These are phyloP conservation scores for Suhomyces bokatorum DNA, from an alignment of 1,139 yeast species.

Conservation along the genomic window DNA sequence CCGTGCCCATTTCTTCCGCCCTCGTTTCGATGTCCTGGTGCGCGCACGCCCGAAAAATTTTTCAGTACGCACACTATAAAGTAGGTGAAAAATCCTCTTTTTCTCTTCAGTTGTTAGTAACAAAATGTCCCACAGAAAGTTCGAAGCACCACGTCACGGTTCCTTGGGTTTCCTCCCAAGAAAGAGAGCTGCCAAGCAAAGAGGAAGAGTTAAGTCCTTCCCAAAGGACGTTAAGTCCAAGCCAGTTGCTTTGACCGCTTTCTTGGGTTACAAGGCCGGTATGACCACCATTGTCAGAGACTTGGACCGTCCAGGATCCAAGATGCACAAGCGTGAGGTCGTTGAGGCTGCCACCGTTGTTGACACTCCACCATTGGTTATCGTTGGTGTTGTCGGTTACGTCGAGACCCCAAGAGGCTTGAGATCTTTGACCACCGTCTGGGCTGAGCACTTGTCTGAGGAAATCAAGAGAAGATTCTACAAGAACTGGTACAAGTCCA, in stretches of 20 bases:
- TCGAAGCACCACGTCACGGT: conserved; percentile 99
- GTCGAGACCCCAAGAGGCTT: conserved; percentile 99
- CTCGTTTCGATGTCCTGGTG: neutral
- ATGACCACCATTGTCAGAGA: conserved; percentile 99
- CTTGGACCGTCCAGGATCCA: conserved; percentile 99
- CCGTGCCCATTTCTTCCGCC: no score
- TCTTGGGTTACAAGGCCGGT: conserved; percentile 99
- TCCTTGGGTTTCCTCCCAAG: conserved; percentile 99
- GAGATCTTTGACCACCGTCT: conserved; percentile 98
- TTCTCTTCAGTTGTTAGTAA: conserved; percentile 28
- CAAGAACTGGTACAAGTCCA: conserved; percentile 99
- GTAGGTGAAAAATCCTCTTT: conserved; percentile 11
- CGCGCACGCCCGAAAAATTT: conserved; percentile 20
- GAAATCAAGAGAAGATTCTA: conserved; percentile 99
- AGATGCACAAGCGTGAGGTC: conserved; percentile 99
- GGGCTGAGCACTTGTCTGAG: conserved; percentile 99
- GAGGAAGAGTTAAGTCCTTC: conserved; percentile 99
- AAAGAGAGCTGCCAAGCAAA: conserved; percentile 98
- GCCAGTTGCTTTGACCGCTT: conserved; percentile 99
- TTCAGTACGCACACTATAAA: conserved; percentile 14
- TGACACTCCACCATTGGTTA: conserved; percentile 98
- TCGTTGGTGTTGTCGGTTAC: conserved; percentile 99
- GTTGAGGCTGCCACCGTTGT: conserved; percentile 99
- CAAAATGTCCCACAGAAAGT: conserved; percentile 98
- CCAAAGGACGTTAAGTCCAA: conserved; percentile 98